Evolutionary conservation across 345 rosid genomes (phyloP).

Genomic region (Salix arbutifolia): DNA sequence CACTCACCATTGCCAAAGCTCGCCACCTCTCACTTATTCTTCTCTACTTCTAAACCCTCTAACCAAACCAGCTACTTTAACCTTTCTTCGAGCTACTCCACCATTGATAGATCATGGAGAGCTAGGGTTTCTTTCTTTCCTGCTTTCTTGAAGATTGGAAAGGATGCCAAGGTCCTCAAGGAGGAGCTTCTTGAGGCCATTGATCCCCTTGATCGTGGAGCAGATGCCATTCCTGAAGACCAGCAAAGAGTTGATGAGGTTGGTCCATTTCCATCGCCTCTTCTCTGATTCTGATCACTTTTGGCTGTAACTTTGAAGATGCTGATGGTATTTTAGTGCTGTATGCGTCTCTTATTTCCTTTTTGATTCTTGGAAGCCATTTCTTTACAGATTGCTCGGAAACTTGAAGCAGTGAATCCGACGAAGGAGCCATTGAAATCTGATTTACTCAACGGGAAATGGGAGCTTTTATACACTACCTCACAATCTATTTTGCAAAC

Average conservation of each 20-base stretch:
- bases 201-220: constrained; percentile 70
- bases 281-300: neutral
- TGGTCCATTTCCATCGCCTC: neutral
- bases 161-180: constrained; percentile 54
- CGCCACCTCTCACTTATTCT: constrained; percentile 8
- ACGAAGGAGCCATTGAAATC: constrained; percentile 78
- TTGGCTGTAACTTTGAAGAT: too few relatives aligned
- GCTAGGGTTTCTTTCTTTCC: constrained; percentile 71
- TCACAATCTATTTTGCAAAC: constrained; percentile 78
- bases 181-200: constrained; percentile 73
- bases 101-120: constrained; percentile 37
- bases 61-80: constrained; percentile 16
- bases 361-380: neutral
- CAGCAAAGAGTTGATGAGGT: constrained; percentile 74
- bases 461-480: constrained; percentile 94
- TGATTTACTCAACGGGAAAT: constrained; percentile 67
- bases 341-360: neutral
- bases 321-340: neutral
- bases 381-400: constrained; percentile 53
- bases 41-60: constrained; percentile 19
- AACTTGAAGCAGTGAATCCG: constrained; percentile 76
- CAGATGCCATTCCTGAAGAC: constrained; percentile 71
- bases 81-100: constrained; percentile 4
- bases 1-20: constrained; percentile 12
- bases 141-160: constrained; percentile 60